Percentiles rank a stretch among this genome's conserved stretches.
phyloP scores from a whole-genome alignment of 495 filamentous ascomycete genomes.

The Penicilliopsis zonata region DNA sequence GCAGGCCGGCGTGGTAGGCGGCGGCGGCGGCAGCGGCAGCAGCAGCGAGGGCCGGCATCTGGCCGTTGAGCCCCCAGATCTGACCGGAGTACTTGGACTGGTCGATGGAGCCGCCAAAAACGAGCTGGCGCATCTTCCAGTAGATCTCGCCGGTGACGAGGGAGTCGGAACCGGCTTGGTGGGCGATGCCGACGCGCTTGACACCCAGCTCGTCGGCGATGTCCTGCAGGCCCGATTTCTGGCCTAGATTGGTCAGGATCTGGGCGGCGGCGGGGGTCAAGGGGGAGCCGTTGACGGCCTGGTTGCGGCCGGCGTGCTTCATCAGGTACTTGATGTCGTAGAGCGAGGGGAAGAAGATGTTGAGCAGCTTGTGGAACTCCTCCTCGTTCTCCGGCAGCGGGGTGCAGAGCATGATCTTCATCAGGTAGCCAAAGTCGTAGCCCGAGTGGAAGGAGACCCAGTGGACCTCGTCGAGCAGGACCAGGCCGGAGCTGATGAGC shows the following conservation, averaged over 20 bases:
- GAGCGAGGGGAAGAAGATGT: slow-evolving; percentile 81
- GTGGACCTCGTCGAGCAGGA: slow-evolving; percentile 75
- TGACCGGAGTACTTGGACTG: slow-evolving; percentile 66
- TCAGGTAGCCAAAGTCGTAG: slow-evolving; percentile 95
- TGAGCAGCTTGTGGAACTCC: slow-evolving; percentile 73
- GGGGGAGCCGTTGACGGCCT: slow-evolving; percentile 46
- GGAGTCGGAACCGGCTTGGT: slow-evolving; percentile 86
- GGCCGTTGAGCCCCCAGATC: slow-evolving; percentile 76
- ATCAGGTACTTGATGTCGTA: slow-evolving; percentile 97
- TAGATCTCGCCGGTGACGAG: slow-evolving; percentile 88
- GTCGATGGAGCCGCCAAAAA: slow-evolving; percentile 72
- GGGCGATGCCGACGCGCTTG: slow-evolving; percentile 70
- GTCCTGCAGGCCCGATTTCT: slow-evolving; percentile 81
- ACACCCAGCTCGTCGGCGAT: slow-evolving; percentile 88
- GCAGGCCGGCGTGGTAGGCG: slow-evolving; percentile 31
- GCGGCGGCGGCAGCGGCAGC: too few relatives aligned
- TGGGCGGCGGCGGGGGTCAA: slow-evolving; percentile 49
- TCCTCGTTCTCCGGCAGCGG: slow-evolving; percentile 76
- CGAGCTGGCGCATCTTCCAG: slow-evolving; percentile 72
- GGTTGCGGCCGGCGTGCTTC: slow-evolving; percentile 64
- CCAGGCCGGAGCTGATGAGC: slow-evolving; percentile 81
- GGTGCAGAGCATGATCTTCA: slow-evolving; percentile 76
- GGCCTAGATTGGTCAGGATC: slow-evolving; percentile 65
- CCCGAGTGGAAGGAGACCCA: slow-evolving; percentile 99
- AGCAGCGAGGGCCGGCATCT: slow-evolving; percentile 36